These are phyloP conservation scores for Hypholoma fasciculare DNA, from an alignment of 768 basidiomycete species.

Conservation along the genomic window DNA sequence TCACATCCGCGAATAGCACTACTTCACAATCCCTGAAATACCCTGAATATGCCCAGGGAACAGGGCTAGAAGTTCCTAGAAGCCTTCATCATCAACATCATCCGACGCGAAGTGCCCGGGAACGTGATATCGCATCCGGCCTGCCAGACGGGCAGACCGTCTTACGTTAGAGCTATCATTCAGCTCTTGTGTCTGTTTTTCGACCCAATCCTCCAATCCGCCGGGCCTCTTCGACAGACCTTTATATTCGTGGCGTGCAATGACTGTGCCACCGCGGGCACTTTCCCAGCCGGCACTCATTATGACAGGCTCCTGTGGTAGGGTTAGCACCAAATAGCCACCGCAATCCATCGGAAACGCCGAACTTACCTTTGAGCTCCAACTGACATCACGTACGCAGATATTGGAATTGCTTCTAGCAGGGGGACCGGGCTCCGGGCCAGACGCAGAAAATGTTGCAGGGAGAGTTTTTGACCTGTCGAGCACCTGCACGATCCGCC, in stretches of 20 bases:
- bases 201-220: slow-evolving; percentile 73
- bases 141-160: slow-evolving; percentile 24
- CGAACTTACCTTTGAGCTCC: slow-evolving; percentile 74
- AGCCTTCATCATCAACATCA: slow-evolving; percentile 15
- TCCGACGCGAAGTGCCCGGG: slow-evolving; percentile 17
- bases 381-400: slow-evolving; percentile 92
- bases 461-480: slow-evolving; percentile 77
- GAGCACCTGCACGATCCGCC: slow-evolving; percentile 77
- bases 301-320: slow-evolving; percentile 73
- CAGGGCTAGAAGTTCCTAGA: background rate
- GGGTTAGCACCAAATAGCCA: background rate
- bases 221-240: slow-evolving; percentile 74
- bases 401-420: slow-evolving; percentile 30
- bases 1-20: background rate
- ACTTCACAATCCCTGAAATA: slow-evolving; percentile 1
- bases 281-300: slow-evolving; percentile 92
- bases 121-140: slow-evolving; percentile 10
- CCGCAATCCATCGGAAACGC: background rate
- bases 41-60: background rate
- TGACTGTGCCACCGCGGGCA: slow-evolving; percentile 62
- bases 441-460: slow-evolving; percentile 74
- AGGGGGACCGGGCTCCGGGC: slow-evolving; percentile 40
- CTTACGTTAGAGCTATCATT: slow-evolving; percentile 21
- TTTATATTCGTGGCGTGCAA: slow-evolving; percentile 97
- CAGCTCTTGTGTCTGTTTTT: slow-evolving; percentile 38